phyloP scores from a whole-genome alignment of 148 eudicot species.

The Talinum fruticosum region DNA sequence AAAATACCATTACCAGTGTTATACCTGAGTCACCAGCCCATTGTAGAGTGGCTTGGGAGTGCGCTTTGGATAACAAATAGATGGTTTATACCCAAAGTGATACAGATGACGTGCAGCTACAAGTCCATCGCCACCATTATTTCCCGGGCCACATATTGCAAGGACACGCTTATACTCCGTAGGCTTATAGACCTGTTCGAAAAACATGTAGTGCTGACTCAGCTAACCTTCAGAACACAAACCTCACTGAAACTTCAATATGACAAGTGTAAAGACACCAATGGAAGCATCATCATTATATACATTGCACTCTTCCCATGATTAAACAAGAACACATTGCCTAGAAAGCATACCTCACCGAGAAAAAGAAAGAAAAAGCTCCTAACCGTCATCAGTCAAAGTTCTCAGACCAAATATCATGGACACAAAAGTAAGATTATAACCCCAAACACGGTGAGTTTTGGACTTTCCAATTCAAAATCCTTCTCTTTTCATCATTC shows the following conservation, averaged over 20 bases:
- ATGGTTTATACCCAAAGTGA: slow-evolving; percentile 89
- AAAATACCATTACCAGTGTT: background rate
- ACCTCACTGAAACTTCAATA: too few species aligned
- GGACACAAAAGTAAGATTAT: background rate
- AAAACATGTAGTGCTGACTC: slow-evolving; percentile 4
- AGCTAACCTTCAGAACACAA: background rate
- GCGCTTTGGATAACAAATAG: slow-evolving; percentile 88
- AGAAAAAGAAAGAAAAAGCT: background rate
- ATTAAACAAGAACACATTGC: background rate
- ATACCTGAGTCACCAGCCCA: slow-evolving; percentile 94
- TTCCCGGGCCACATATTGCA: slow-evolving; percentile 96
- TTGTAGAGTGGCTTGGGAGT: slow-evolving; percentile 82
- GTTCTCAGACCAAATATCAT: background rate
- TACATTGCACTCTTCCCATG: background rate
- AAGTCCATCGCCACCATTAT: slow-evolving; percentile 98
- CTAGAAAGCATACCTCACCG: background rate
- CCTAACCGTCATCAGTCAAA: background rate
- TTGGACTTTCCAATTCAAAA: background rate
- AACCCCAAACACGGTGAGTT: background rate
- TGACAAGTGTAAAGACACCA: background rate
- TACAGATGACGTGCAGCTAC: slow-evolving; percentile 95
- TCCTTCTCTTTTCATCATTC: background rate
- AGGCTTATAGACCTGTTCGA: slow-evolving; percentile 69
- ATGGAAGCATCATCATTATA: background rate
- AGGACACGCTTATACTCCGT: slow-evolving; percentile 66